Evolutionary conservation across 2,329 filamentous ascomycete species (phyloP).

Genomic region (Teratosphaeria destructans): DNA sequence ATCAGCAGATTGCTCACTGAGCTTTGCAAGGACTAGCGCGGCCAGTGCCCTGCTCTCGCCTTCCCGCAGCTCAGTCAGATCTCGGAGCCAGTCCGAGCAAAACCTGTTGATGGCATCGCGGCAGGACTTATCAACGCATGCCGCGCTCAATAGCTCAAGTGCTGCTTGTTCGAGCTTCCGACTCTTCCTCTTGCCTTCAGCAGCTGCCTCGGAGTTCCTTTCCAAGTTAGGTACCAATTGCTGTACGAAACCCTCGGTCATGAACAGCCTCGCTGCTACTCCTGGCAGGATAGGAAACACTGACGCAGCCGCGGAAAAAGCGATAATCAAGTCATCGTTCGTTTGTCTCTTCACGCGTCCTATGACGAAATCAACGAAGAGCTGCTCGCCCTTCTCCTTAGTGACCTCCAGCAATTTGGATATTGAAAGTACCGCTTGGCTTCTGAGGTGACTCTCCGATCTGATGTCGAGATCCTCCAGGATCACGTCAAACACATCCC

Average conservation of each 20-base stretch:
- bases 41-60: slow-evolving; percentile 29
- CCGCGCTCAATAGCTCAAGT: slow-evolving; percentile 81
- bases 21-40: slow-evolving; percentile 46
- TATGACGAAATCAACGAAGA: slow-evolving; percentile 65
- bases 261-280: slow-evolving; percentile 66
- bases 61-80: slow-evolving; percentile 49
- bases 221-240: slow-evolving; percentile 51
- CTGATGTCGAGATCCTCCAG: slow-evolving; percentile 80
- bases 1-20: slow-evolving; percentile 22
- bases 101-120: slow-evolving; percentile 76
- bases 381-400: slow-evolving; percentile 53
- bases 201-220: slow-evolving; percentile 37
- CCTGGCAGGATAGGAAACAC: slow-evolving; percentile 79
- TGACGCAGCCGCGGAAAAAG: slow-evolving; percentile 82
- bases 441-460: slow-evolving; percentile 60
- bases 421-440: slow-evolving; percentile 70
- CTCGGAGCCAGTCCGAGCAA: slow-evolving; percentile 77
- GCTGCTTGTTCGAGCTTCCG: slow-evolving; percentile 76
- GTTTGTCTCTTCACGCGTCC: slow-evolving; percentile 60
- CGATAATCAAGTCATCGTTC: slow-evolving; percentile 79
- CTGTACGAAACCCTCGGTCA: slow-evolving; percentile 76
- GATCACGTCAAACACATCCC: slow-evolving; percentile 72
- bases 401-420: slow-evolving; percentile 76
- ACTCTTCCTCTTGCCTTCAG: slow-evolving; percentile 51
- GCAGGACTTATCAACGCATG: slow-evolving; percentile 75